Evolutionary conservation across 2,329 filamentous ascomycete genomes (phyloP), one percentile per base, ranked within the genome.

Genomic region (Colletotrichum paranaense): DNA sequence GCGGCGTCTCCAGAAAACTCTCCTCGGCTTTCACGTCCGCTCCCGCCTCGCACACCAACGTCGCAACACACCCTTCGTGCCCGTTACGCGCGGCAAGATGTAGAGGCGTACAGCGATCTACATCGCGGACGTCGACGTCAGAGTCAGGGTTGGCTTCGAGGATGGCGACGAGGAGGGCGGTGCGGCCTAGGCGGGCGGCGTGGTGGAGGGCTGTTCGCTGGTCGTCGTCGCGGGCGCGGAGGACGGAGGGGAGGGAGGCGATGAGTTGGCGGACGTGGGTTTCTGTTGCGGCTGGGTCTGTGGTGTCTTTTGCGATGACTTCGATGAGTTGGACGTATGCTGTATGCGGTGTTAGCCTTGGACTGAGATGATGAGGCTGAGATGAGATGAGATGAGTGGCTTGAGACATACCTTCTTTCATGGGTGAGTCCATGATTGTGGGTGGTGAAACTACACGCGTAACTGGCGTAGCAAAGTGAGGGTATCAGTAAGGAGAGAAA

Each of bases 1-100:
- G 72, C 28, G 74, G 60, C 16, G 72, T 76, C 42, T 75, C 74
- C 5, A 59, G 53, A 16, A 76, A 76, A 8, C 68, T 68, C 55
- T 76, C 74, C 67, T 76, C 74, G 2, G 73, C 73, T 5, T 69
- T 52, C 2, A 76, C 73, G 52, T 73, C 26, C 1, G 76, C 76
- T 16, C 75, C 76, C 1, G 22, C 42, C 7, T 19, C 42, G 0
- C 63, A 53, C 22, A 77, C 57, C 16, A 77, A 71, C 6, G 67
- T 42, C 1, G n/a, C 19, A 1, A 75, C 76, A 7, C 4, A 76
- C 64, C 6, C 66, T 2, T 69, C 64, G 7, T 77, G 76, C 6
- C 76, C 75, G 16, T 74, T 74, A 16, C 65, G 62, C 28, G 66
- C 62, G 52, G 76, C 76, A 7, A 74, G 68, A 14, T 67, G 75